Percentiles rank a stretch among this genome's conserved stretches.
phyloP scores from a whole-genome alignment of 345 rosid genomes.

The Euphorbia tirucalli region DNA sequence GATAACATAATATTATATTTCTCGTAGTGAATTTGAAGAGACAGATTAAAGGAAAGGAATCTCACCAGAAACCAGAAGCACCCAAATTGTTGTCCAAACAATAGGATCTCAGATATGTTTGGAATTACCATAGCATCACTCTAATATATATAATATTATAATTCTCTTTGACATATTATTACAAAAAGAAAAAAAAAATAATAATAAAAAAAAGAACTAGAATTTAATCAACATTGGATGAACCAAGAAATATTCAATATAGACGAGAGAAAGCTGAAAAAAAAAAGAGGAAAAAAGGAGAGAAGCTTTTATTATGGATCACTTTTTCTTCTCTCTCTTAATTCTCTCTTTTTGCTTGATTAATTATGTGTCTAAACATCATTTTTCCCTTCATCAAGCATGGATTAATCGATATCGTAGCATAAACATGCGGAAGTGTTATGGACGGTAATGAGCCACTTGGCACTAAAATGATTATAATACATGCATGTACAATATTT shows the following conservation, averaged over 20 bases:
- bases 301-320: not conserved
- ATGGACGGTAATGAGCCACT: conserved; percentile 16
- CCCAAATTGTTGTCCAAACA: not conserved
- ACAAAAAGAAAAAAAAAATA: no score
- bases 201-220: not conserved
- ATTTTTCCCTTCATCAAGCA: not conserved
- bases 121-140: no score
- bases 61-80: not conserved
- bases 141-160: no score
- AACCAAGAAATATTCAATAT: not conserved
- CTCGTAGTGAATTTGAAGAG: no score
- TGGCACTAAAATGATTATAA: not conserved
- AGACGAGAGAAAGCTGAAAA: not conserved
- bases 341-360: not conserved
- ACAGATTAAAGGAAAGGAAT: not conserved
- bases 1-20: no score
- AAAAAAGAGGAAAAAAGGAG: not conserved
- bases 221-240: no score
- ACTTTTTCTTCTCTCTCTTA: not conserved
- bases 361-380: not conserved
- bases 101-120: not conserved
- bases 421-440: conserved; percentile 6
- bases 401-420: conserved; percentile 6
- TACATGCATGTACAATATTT: no score
- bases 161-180: no score